Conservation (phyloP, 768 basidiomycete species). For the Sistotremastrum suecicum region DNA sequence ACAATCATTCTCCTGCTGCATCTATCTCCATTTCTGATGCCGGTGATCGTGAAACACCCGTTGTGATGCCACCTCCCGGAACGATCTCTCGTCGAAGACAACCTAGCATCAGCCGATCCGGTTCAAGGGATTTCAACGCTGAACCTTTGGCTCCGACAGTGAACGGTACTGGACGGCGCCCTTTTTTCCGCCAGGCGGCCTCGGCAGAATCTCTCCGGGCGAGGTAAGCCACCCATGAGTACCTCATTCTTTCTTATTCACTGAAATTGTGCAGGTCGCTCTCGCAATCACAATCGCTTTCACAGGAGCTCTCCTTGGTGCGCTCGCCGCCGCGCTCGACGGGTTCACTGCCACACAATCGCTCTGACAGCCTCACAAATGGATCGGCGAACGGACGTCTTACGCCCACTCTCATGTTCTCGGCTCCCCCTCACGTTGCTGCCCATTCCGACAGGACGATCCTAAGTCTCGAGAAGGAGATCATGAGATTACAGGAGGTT, state of each 20-base stretch:
- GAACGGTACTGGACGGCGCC: slow-evolving; percentile 43
- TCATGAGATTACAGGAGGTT: slow-evolving; percentile 89
- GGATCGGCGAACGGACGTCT: slow-evolving; percentile 30
- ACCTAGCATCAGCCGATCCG: slow-evolving; percentile 20
- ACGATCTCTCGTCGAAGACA: slow-evolving; percentile 30
- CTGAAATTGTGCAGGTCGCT: slow-evolving; percentile 45
- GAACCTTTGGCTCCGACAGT: slow-evolving; percentile 17
- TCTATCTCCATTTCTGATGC: slow-evolving; percentile 23
- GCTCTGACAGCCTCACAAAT: slow-evolving; percentile 34
- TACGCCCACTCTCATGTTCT: slow-evolving; percentile 14
- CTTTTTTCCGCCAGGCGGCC: slow-evolving; percentile 82
- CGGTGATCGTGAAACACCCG: slow-evolving; percentile 22
- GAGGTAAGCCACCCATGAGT: slow-evolving; percentile 34
- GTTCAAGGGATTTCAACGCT: slow-evolving; percentile 32
- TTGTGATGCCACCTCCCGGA: slow-evolving; percentile 33
- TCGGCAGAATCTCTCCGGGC: slow-evolving; percentile 79
- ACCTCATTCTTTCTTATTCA: not conserved
- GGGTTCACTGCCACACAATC: slow-evolving; percentile 55
- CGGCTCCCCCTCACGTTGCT: slow-evolving; percentile 23
- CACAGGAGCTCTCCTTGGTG: slow-evolving; percentile 89
- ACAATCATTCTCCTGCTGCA: slow-evolving; percentile 16
- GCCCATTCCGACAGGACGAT: slow-evolving; percentile 53
- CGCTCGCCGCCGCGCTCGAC: slow-evolving; percentile 62
- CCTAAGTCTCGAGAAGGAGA: slow-evolving; percentile 81
- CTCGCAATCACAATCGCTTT: slow-evolving; percentile 89